Conservation (phyloP, 768 basidiomycete species). For the Leccinum rimulosum region DNA sequence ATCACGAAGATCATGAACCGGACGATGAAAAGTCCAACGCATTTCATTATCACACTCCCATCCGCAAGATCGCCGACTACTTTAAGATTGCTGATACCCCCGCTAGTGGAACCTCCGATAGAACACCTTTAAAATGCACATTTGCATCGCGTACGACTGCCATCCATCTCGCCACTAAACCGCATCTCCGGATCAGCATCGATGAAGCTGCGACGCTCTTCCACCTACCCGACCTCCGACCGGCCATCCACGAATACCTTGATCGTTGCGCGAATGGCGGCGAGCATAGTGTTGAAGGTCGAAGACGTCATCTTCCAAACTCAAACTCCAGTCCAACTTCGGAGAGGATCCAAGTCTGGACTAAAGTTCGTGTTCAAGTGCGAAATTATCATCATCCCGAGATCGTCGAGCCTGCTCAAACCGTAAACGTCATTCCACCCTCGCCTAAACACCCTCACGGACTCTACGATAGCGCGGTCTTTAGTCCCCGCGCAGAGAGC, state of each 20-base stretch:
- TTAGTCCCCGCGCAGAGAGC: background rate
- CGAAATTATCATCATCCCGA: background rate
- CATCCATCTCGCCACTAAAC: background rate
- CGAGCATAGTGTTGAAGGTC: background rate
- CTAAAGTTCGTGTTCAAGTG: background rate
- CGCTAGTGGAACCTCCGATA: too few species aligned
- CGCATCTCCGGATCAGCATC: background rate
- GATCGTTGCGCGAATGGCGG: background rate
- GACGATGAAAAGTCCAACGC: too few species aligned
- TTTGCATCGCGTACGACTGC: too few species aligned
- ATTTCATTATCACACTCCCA: too few species aligned
- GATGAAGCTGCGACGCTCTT: background rate
- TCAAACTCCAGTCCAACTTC: background rate
- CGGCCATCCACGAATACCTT: background rate
- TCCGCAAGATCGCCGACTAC: too few species aligned
- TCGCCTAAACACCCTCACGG: background rate
- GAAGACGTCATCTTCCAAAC: background rate
- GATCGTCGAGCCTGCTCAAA: background rate
- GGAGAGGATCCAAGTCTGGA: background rate
- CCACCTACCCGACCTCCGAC: background rate
- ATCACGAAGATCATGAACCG: too few species aligned
- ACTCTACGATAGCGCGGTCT: background rate
- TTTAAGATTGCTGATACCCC: too few species aligned
- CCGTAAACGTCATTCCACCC: background rate
- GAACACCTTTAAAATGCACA: too few species aligned